Conservation (phyloP, 2,329 filamentous ascomycete genomes). For the Diaporthe amygdali region DNA sequence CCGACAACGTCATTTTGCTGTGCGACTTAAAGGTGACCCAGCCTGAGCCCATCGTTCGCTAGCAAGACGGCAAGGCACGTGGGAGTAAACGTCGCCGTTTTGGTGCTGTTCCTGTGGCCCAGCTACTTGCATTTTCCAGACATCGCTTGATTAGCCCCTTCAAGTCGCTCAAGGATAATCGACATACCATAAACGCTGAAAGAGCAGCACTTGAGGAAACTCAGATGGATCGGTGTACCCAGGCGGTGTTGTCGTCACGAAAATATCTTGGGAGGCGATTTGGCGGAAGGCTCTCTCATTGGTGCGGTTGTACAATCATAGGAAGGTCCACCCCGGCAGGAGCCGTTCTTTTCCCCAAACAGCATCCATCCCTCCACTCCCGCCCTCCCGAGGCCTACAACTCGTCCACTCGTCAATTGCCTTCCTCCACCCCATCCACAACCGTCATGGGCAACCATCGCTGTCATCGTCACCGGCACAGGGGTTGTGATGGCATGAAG, state of each 20-base stretch:
- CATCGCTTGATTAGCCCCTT: too few relatives aligned
- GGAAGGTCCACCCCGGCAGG: slow-evolving; percentile 2
- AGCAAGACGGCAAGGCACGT: not conserved
- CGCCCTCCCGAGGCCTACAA: not conserved
- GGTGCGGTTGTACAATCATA: not conserved
- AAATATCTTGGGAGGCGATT: not conserved
- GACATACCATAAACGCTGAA: too few relatives aligned
- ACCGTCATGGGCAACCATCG: not conserved
- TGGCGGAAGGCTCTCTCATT: not conserved
- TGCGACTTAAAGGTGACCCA: not conserved
- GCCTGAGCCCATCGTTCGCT: not conserved
- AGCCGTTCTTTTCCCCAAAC: not conserved
- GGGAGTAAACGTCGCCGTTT: not conserved
- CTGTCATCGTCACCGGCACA: too few relatives aligned
- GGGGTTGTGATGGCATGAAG: not conserved
- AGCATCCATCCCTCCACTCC: not conserved
- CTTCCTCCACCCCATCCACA: not conserved
- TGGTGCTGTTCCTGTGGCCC: not conserved
- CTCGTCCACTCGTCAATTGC: not conserved
- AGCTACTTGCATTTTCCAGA: not conserved
- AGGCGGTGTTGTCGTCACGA: not conserved
- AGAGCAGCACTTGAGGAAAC: not conserved
- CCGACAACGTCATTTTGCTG: slow-evolving; percentile 11
- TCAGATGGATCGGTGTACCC: not conserved
- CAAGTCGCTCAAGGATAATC: not conserved